Evolutionary conservation across 169 alveolate genomes (phyloP), one percentile per base, ranked within the genome.

Genomic region (Neospora caninum): DNA sequence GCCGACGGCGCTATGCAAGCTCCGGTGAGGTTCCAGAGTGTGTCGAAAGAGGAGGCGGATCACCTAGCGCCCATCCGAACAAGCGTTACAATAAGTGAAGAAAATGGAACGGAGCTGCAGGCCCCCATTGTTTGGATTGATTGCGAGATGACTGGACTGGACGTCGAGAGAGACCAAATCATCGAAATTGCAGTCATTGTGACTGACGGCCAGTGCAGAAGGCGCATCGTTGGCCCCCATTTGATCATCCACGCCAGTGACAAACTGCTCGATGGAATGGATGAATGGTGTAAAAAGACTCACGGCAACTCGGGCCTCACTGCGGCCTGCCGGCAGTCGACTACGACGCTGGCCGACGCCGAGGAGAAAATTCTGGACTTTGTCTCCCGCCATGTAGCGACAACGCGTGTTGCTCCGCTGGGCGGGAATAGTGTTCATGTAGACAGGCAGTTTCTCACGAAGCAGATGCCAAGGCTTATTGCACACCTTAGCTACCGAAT

Each of bases 101-200:
- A 64, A 1, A 22, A 49, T 4, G 58, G 7, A 29, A 64, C 34
- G 9, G 83, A 27, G 83, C 89, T 58, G 87, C 88, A 93, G 88
- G 45, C 53, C 31, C 95, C 95, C 58, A 91, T 94, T 7, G 64
- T 94, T 92, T 97, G 99, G 98, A 88, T 97, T 27, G 99, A 97
- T 88, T 93, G 96, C 45, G 99, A 97, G 95, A 97, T 97, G 97
- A 97, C 98, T 45, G 98, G 98, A 0, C 95, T 97, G 2, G 96
- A 97, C 49, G 91, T 96, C 0, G 42, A 73, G 25, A 95, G 86
- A 18, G 97, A 97, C 94, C 80, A 94, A 88, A 96, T 97, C 0
- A 84, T 97, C 41, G 99, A 97, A 94, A 96, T 97, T 39, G 98
- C 98, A 27, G 96, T 97, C n/a, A 92, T 97, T 25, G 95, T 97